Conservation (phyloP, 1,139 yeast genomes). For the Geotrichum siamense region DNA sequence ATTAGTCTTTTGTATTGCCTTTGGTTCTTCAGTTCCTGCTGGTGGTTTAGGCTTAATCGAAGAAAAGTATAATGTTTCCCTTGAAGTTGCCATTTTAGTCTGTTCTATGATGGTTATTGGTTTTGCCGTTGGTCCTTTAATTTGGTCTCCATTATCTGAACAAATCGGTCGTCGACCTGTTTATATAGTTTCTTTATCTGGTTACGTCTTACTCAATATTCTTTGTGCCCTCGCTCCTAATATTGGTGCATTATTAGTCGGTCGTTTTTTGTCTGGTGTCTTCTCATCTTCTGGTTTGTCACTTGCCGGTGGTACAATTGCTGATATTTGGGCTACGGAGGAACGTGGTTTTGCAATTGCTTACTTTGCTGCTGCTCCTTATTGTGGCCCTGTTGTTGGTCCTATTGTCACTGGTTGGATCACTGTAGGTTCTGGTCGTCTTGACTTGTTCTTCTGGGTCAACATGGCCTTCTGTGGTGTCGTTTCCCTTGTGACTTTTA, state of each 20-base stretch:
- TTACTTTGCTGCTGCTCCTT: constrained; percentile 85
- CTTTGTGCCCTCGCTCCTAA: constrained; percentile 86
- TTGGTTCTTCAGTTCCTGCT: constrained; percentile 81
- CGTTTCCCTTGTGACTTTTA: constrained; percentile 57
- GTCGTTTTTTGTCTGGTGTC: constrained; percentile 82
- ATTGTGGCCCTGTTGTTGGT: constrained; percentile 86
- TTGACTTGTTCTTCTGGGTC: constrained; percentile 76
- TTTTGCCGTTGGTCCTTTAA: constrained; percentile 75
- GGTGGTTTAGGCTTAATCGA: constrained; percentile 66
- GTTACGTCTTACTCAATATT: constrained; percentile 72
- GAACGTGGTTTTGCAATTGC: constrained; percentile 88
- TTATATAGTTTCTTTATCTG: constrained; percentile 64
- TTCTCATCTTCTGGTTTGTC: constrained; percentile 79
- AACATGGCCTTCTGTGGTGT: constrained; percentile 88
- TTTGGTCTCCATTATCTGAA: constrained; percentile 89
- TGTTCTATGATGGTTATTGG: constrained; percentile 88
- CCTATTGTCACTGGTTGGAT: constrained; percentile 88
- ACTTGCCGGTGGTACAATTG: constrained; percentile 83
- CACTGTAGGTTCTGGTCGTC: constrained; percentile 57
- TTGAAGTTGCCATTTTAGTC: constrained; percentile 70
- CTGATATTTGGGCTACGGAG: constrained; percentile 72
- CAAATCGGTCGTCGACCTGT: constrained; percentile 82
- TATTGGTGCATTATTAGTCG: constrained; percentile 70
- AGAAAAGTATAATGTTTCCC: constrained; percentile 57
- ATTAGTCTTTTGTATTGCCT: constrained; percentile 78